Percentiles rank a stretch among this genome's conserved stretches.
phyloP scores from a whole-genome alignment of 2,329 filamentous ascomycete genomes.

The Endothia cerciana region DNA sequence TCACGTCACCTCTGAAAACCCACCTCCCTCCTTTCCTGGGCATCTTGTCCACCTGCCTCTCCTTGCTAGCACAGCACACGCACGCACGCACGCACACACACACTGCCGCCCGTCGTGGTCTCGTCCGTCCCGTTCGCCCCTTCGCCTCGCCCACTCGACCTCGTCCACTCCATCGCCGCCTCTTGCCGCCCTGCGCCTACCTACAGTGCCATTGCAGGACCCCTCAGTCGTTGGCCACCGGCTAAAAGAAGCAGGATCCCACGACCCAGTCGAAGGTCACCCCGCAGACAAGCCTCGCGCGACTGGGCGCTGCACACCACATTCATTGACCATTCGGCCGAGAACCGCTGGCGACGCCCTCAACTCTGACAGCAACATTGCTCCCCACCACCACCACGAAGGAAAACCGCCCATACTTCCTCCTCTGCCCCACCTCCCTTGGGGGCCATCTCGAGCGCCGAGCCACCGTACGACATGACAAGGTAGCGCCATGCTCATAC shows the following conservation, averaged over 20 bases:
- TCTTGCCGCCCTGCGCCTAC: not conserved
- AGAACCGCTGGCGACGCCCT: not conserved
- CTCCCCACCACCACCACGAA: not conserved
- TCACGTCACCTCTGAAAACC: not conserved
- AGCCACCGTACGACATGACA: slow-evolving; percentile 25
- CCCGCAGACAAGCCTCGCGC: not conserved
- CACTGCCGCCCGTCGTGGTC: not conserved
- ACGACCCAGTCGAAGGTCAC: not conserved
- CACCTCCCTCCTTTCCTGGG: not conserved
- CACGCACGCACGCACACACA: not conserved
- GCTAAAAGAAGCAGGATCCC: not conserved
- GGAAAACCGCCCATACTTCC: not conserved
- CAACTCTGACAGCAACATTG: not conserved
- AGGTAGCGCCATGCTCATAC: slow-evolving; percentile 29
- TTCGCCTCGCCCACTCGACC: not conserved
- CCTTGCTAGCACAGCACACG: no score
- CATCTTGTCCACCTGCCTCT: no score
- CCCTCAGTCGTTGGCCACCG: not conserved
- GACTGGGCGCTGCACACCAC: not conserved
- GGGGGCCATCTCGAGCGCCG: slow-evolving; percentile 4
- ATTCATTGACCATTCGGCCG: not conserved
- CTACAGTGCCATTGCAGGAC: not conserved
- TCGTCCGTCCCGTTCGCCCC: no score
- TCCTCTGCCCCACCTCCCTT: not conserved
- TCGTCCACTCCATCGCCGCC: not conserved